Evolutionary conservation across 2,329 filamentous ascomycete species (phyloP), one percentile per base, ranked within the genome.

Genomic region (Stachybotrys chlorohalonatus): DNA sequence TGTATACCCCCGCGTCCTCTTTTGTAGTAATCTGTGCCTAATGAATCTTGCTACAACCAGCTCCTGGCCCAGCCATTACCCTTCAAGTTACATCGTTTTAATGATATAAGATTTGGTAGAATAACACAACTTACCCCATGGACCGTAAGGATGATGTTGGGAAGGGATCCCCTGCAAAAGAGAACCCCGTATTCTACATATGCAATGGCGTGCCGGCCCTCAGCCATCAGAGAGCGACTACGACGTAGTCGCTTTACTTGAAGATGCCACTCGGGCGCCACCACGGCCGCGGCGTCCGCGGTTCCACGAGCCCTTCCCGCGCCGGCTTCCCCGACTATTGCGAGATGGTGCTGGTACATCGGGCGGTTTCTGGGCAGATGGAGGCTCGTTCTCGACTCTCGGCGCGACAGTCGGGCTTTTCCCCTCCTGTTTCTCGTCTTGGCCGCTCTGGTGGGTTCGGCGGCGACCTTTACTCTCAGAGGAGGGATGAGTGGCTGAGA

Each of bases 211-310:
- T 24, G 24, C 24, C 24, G 36, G 13, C 36, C 13, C 6, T 42
- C 36, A 42, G 13, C 9, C 36, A 42, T 2, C 36, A 42, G 13
- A 13, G 8, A 42, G 9, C 36, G 13, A 9, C 13, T 42, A 42
- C 36, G 36, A 42, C 2, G 36, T 13, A 42, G 36, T 9, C 36
- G 36, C 36, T 42, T 42, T 36, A 7, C 48, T 31, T 36, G 49
- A 31, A 36, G 49, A 51, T 15, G n/a, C 32, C 7, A 13, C 11
- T 31, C 45, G 53, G 8, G 47, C 46, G 49, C n/a, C 49, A 51
- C 59, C 60, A 52, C 65, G 63, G 30, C 60, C 59, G n/a, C 65
- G 61, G 49, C 63, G 64, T 30, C 64, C 63, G 32, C 65, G 64
- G 42, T 57, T 54, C 58, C 65, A 63, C n/a, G 56, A 55, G 15